Conservation (phyloP, 768 basidiomycete species). For the Rhodotorula paludigena region DNA sequence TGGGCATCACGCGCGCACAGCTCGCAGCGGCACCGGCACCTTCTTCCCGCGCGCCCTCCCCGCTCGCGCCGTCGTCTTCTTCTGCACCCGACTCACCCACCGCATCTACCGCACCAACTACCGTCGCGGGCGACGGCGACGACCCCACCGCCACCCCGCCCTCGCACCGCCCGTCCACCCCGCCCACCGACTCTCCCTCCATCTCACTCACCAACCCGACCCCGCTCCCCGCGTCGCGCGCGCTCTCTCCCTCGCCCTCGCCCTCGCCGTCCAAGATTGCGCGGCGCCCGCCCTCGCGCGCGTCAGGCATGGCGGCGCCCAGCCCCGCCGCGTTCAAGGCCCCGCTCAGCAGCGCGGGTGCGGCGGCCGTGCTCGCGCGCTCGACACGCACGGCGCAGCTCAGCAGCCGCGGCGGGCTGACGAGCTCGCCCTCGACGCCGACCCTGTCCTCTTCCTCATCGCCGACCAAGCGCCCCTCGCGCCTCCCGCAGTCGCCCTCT, state of each 20-base stretch:
- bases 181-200: conserved; percentile 4
- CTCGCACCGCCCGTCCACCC: neutral
- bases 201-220: conserved; percentile 20
- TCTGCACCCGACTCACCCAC: neutral
- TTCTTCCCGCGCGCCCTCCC: neutral
- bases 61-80: neutral
- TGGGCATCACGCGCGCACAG: conserved; percentile 5
- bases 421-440: conserved; percentile 13
- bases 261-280: neutral
- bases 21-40: conserved; percentile 13
- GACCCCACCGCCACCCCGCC: neutral
- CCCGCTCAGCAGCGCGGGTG: neutral
- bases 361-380: conserved; percentile 19
- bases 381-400: conserved; percentile 27
- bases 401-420: neutral
- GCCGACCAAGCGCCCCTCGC: neutral
- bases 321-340: neutral
- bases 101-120: neutral
- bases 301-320: neutral
- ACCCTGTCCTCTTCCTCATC: conserved; percentile 5
- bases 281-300: neutral
- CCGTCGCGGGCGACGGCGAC: neutral
- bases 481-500: neutral
- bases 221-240: neutral
- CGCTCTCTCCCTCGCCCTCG: neutral